Conservation (phyloP, 805 yeast genomes). For the Candida coleopterorum region DNA sequence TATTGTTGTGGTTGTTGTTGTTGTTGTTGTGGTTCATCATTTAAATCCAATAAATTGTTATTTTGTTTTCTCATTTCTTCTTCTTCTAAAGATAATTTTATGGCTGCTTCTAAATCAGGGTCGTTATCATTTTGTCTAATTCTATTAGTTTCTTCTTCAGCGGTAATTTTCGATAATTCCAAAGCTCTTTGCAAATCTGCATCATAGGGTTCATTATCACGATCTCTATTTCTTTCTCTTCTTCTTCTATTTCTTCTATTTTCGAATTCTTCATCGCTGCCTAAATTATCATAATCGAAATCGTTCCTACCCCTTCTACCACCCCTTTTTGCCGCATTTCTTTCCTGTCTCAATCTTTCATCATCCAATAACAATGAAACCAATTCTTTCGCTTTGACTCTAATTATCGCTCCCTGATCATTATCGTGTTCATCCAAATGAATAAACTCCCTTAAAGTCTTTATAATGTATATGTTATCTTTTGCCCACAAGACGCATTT, state of each 20-base stretch:
- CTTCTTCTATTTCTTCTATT: constrained; percentile 22
- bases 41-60: constrained; percentile 51
- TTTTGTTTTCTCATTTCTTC: constrained; percentile 58
- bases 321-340: constrained; percentile 39
- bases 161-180: constrained; percentile 74
- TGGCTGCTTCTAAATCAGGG: constrained; percentile 63
- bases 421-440: constrained; percentile 69
- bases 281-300: constrained; percentile 8
- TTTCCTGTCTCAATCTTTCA: constrained; percentile 69
- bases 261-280: constrained; percentile 24
- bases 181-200: constrained; percentile 76
- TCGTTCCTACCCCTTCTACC: constrained; percentile 10
- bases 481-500: constrained; percentile 89
- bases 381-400: constrained; percentile 88
- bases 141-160: constrained; percentile 65
- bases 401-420: constrained; percentile 82
- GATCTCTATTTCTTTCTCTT: constrained; percentile 17
- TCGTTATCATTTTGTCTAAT: constrained; percentile 45
- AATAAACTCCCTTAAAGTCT: constrained; percentile 87
- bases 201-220: constrained; percentile 50
- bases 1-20: constrained; percentile 20
- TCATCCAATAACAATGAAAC: constrained; percentile 77
- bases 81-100: constrained; percentile 70
- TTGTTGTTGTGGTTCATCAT: constrained; percentile 26
- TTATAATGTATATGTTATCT: constrained; percentile 81